Conservation (phyloP, 768 basidiomycete genomes). For the Lactarius indigo region DNA sequence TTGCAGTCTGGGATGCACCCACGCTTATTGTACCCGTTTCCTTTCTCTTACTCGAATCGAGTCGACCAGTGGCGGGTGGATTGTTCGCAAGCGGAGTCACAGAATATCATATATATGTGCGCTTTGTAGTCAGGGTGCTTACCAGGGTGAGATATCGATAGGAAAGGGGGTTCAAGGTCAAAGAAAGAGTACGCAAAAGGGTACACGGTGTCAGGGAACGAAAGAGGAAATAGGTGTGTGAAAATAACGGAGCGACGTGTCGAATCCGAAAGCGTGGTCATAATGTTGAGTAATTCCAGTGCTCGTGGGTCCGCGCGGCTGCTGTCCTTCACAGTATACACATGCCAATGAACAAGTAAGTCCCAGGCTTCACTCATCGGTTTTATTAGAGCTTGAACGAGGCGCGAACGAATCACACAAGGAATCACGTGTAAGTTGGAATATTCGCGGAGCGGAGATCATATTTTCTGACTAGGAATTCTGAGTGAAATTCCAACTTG, state of each 20-base stretch:
- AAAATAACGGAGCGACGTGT: not conserved
- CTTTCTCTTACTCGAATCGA: not conserved
- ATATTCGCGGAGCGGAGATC: not conserved
- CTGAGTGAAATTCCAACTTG: not conserved
- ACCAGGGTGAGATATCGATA: not conserved
- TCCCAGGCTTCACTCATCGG: not conserved
- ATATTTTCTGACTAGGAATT: not conserved
- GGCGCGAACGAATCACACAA: not conserved
- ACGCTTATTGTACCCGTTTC: not conserved
- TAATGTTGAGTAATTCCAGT: not conserved
- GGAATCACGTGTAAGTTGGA: not conserved
- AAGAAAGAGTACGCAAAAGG: not conserved
- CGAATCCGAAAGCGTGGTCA: not conserved
- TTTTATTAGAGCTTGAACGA: not conserved
- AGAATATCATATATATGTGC: not conserved
- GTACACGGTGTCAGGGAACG: not conserved
- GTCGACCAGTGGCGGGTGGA: not conserved
- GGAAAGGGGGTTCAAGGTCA: not conserved
- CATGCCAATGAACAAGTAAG: not conserved
- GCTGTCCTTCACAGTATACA: not conserved
- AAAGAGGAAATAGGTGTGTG: not conserved
- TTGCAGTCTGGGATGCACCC: not conserved
- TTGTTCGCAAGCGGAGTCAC: not conserved
- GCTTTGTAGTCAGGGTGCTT: not conserved
- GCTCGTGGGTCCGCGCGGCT: not conserved